Evolutionary conservation across 441 rosid species (phyloP), one percentile per base, ranked within the genome.

Genomic region (Dalechampia spathulata): DNA sequence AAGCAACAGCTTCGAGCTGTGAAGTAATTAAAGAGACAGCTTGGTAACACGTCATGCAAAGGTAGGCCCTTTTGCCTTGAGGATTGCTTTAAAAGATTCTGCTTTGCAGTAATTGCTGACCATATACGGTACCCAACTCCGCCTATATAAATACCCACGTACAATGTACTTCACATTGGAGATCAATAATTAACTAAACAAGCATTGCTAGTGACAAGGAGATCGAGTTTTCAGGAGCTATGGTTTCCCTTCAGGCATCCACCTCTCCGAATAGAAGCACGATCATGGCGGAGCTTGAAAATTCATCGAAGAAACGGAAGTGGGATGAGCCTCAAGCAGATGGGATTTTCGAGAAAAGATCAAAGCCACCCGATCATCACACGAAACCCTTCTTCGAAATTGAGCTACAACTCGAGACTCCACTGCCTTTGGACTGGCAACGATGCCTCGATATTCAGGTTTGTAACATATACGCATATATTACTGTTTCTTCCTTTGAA

Each of bases 381-480:
- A 30, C 70, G 6, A 58, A 52, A 17, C 51, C 72, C 9, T 13
- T 70, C 56, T 67, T 77, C 12, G 81, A 83, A 56, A 69, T 80
- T 42, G 83, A 80, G 62, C 85, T 78, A 15, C 97, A 82, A 42
- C 86, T 80, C 22, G 82, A 84, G 75, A 72, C 72, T 55, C 90
- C 90, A 7, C 59, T 90, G 46, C 81, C 93, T 60, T 52, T 59
- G 39, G 87, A 75, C 70, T 80, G 94, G 90, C 91, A 79, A 52
- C 46, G 80, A 44, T 73, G 80, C 62, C 78, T 78, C 8, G 85
- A 90, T 68, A 64, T 80, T 72, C 85, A 83, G 94, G 97, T 90
- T 75, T 5, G 0, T 14, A 8, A n/a, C 1, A 20, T 44, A 19
- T 44, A 44, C 21, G 21, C 21, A 5, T 19, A 10, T 2, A 19